Base-by-base conservation (phyloP, 1,284 basidiomycete species). In the Ustilago crameri region DNA sequence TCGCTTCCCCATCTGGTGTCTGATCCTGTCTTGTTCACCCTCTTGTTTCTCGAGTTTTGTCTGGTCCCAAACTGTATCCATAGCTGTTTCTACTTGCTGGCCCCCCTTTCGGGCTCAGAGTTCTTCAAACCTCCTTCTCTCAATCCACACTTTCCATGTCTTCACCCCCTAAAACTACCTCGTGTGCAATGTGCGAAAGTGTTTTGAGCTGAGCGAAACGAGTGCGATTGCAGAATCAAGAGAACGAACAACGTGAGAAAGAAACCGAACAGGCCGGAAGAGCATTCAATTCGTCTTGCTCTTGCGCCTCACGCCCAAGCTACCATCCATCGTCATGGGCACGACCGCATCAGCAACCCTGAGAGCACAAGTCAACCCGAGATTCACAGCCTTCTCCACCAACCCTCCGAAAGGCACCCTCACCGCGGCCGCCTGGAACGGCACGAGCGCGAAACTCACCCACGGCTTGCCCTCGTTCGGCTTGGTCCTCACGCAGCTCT, bases 21-120 rank as follows among this genome's bases (percentile, higher is more conserved):
- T 42, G 27, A 22, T 22, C 40, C 41, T n/a, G 20, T 3, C 12
- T 42, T 30, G 32, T 22, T n/a, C 18, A n/a, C 30, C 35, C n/a
- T 26, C 35, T 45, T 32, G 20, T 20, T 47, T 32, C 30, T 30
- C 30, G 30, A 30, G 45, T 14, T n/a, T n/a, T n/a, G 17, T 34
- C 32, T 47, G 15, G 30, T 20, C n/a, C n/a, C 23, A 18, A 23
- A 54, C 65, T 68, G 65, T 68, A 68, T 68, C 59, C 49, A 38
- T 68, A 68, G 43, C 45, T 43, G 35, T 26, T 23, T 24, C 32
- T 17, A 24, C 63, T 60, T 66, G 57, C 63, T 66, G 63, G 63
- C 63, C 63, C 63, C n/a, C 44, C 30, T 15, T 40, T 18, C 35
- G 63, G 63, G 63, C 63, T 56, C 63, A 66, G 63, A 65, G 52